phyloP scores from a whole-genome alignment of 768 basidiomycete species.

The Tricholoma sp. region DNA sequence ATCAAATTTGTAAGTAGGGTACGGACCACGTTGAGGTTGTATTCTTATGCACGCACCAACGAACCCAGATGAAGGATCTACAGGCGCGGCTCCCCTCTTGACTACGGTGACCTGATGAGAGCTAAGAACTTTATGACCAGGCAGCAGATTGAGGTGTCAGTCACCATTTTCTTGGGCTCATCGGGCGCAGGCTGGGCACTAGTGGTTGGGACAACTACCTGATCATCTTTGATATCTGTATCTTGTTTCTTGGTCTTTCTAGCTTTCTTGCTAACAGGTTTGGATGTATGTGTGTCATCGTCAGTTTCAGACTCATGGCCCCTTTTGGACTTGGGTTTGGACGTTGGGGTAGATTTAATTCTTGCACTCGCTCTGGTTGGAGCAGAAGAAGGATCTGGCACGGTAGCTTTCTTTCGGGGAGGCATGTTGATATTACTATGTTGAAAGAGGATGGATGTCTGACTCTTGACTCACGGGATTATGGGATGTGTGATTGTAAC shows the following conservation, averaged over 20 bases:
- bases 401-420: conserved; percentile 40
- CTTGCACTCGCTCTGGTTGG: conserved; percentile 36
- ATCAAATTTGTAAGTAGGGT: neutral
- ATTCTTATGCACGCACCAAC: conserved; percentile 35
- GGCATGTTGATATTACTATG: conserved; percentile 40
- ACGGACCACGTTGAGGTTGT: neutral
- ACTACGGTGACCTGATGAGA: conserved; percentile 31
- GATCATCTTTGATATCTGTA: conserved; percentile 20
- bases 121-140: conserved; percentile 4
- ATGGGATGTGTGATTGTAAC: conserved; percentile 30
- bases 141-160: conserved; percentile 1
- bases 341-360: conserved; percentile 23
- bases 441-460: too few relatives aligned
- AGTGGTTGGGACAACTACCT: conserved; percentile 12
- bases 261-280: conserved; percentile 27
- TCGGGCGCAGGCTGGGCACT: conserved; percentile 15
- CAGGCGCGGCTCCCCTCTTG: conserved; percentile 52
- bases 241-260: conserved; percentile 23
- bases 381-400: conserved; percentile 23
- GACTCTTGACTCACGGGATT: too few relatives aligned
- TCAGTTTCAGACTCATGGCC: conserved; percentile 22
- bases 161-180: conserved; percentile 43
- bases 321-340: conserved; percentile 26
- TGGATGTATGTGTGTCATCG: conserved; percentile 20
- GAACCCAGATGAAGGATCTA: conserved; percentile 41